Percentiles rank a stretch among this genome's conserved stretches.
Evolutionary conservation across 2,329 filamentous ascomycete genomes (phyloP).

Genomic region (Thielaviopsis populi): DNA sequence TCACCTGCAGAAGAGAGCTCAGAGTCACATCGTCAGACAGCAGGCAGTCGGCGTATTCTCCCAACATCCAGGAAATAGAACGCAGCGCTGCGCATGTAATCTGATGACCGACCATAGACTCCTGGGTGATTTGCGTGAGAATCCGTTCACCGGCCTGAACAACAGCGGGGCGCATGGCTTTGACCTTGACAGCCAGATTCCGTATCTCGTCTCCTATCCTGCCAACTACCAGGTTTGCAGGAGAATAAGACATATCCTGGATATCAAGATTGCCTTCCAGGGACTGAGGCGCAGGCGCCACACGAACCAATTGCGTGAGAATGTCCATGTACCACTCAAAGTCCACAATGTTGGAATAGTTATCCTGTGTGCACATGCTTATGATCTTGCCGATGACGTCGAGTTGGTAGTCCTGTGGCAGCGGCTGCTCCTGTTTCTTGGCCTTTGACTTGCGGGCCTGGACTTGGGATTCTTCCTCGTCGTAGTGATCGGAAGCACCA

Average conservation of each 20-base stretch:
- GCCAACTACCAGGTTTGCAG: slow-evolving; percentile 11
- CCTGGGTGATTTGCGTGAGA: slow-evolving; percentile 40
- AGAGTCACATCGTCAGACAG: slow-evolving; percentile 56
- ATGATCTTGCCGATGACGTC: slow-evolving; percentile 73
- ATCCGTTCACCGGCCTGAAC: slow-evolving; percentile 71
- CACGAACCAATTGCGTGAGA: slow-evolving; percentile 66
- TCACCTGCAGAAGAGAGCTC: slow-evolving; percentile 54
- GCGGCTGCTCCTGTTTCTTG: slow-evolving; percentile 29
- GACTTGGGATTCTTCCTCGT: slow-evolving; percentile 10
- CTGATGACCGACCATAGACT: slow-evolving; percentile 38
- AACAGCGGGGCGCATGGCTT: slow-evolving; percentile 64
- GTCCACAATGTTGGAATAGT: slow-evolving; percentile 71
- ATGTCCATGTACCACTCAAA: slow-evolving; percentile 98
- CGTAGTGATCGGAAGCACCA: slow-evolving; percentile 4
- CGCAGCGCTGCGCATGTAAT: slow-evolving; percentile 53
- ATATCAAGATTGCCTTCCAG: slow-evolving; percentile 22
- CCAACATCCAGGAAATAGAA: slow-evolving; percentile 69
- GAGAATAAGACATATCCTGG: slow-evolving; percentile 21
- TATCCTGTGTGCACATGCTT: slow-evolving; percentile 78
- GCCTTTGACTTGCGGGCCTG: background rate
- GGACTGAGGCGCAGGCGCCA: slow-evolving; percentile 39
- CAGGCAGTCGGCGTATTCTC: slow-evolving; percentile 70
- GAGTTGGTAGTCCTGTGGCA: slow-evolving; percentile 74
- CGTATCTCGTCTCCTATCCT: slow-evolving; percentile 72
- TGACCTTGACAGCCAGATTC: slow-evolving; percentile 84